Percentiles rank a stretch among this genome's conserved stretches.
Evolutionary conservation across 2,329 filamentous ascomycete species (phyloP).

Genomic region (Verruconis gallopava): DNA sequence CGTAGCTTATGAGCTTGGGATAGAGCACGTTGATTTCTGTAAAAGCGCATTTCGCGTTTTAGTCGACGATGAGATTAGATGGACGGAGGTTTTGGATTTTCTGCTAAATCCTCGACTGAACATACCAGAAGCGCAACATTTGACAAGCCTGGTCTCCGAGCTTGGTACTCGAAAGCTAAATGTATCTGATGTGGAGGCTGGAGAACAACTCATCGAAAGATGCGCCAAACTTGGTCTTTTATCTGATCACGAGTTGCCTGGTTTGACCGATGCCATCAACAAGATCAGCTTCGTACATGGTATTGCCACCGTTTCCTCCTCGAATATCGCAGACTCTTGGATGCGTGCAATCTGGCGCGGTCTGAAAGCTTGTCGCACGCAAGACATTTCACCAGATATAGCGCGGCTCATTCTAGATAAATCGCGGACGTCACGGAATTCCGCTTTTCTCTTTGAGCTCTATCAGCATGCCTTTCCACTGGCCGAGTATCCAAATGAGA

Average conservation of each 20-base stretch:
- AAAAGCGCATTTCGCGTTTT: conserved; percentile 2
- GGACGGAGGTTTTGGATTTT: background rate
- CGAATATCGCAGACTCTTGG: background rate
- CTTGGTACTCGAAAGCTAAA: background rate
- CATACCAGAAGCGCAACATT: conserved; percentile 4
- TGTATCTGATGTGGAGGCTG: background rate
- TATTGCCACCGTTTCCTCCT: no score
- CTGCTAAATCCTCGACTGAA: conserved; percentile 4
- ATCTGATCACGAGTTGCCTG: background rate
- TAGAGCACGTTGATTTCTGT: conserved; percentile 2
- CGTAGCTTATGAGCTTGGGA: background rate
- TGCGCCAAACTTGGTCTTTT: background rate
- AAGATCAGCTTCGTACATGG: no score
- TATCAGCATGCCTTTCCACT: conserved; percentile 3
- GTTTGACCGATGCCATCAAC: background rate
- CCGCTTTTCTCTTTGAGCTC: no score
- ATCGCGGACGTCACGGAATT: no score
- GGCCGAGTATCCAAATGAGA: no score
- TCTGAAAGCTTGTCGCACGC: background rate
- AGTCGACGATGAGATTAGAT: background rate
- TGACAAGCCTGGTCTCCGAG: background rate
- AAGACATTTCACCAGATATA: background rate
- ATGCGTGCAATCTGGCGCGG: background rate
- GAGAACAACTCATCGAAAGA: background rate
- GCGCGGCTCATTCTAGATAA: background rate